Percentiles rank a stretch among this genome's conserved stretches.
Conservation (phyloP, 257 asterid genomes). For the Haberlea rhodopensis region DNA sequence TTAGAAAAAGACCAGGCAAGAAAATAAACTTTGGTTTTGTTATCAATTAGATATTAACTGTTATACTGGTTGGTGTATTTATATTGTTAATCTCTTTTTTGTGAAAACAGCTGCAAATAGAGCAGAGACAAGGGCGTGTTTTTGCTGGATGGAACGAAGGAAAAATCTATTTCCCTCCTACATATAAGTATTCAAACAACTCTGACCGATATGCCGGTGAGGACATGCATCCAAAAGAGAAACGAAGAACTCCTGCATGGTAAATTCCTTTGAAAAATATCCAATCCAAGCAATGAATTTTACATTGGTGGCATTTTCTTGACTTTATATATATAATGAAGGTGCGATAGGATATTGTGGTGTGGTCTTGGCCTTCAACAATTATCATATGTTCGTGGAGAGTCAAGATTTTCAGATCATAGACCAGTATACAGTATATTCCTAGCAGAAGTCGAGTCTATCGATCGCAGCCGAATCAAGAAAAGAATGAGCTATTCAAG, state of each 20-base stretch:
- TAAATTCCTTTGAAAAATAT: slow-evolving; percentile 20
- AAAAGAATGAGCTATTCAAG: slow-evolving; percentile 65
- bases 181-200: slow-evolving; percentile 81
- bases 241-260: slow-evolving; percentile 98
- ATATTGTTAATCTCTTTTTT: not conserved
- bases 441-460: slow-evolving; percentile 84
- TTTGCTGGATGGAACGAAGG: slow-evolving; percentile 90
- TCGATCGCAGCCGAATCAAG: slow-evolving; percentile 54
- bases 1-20: slow-evolving; percentile 94
- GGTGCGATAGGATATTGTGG: slow-evolving; percentile 99
- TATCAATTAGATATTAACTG: not conserved
- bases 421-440: slow-evolving; percentile 82
- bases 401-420: slow-evolving; percentile 93
- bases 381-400: slow-evolving; percentile 90
- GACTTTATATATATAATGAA: slow-evolving; percentile 23
- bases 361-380: slow-evolving; percentile 84
- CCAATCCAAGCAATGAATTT: not conserved
- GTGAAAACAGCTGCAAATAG: slow-evolving; percentile 67
- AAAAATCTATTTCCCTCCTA: slow-evolving; percentile 82
- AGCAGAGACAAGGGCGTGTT: slow-evolving; percentile 78
- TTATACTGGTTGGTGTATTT: not conserved
- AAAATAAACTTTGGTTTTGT: not conserved
- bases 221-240: slow-evolving; percentile 69
- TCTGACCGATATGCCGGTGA: slow-evolving; percentile 90
- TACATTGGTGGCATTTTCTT: not conserved